Evolutionary conservation across 2,329 filamentous ascomycete species (phyloP), one percentile per base, ranked within the genome.

Genomic region (Myrmaecium sp.): DNA sequence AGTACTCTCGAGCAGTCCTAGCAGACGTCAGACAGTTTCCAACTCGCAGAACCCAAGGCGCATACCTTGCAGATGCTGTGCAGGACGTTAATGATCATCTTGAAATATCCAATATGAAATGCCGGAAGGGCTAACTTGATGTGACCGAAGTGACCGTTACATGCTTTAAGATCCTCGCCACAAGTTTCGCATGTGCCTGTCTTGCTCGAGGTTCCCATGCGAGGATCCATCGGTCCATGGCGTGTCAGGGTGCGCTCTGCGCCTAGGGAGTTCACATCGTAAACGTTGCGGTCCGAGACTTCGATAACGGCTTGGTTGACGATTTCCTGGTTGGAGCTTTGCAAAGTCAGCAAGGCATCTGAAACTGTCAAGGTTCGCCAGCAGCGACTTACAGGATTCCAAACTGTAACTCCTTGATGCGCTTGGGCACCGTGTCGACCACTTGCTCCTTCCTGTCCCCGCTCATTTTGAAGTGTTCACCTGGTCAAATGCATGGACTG

Each of bases 61-160:
- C n/a, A n/a, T n/a, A n/a, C n/a, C n/a, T n/a, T 98, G 72, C 89
- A 98, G 37, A 98, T 91, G 44, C 89, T 78, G 49, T 95, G 84
- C 14, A 98, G 64, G 30, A 93, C 84, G 23, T 74, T 75, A 46
- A 92, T 86, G 36, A 89, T 82, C 49, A 91, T 83, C 48, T 83
- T 89, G 41, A 98, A 69, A 48, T 94, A 98, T 19, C 89, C 89
- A 37, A 95, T 83, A 47, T 98, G 89, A 46, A 95, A 95, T 22
- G 78, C 82, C 4, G 89, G 89, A 27, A 98, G 62, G 1, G 86
- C 81, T 9, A 98, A 68, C 43, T 80, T 74, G 42, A 98, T 78
- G 53, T 94, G 77, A 24, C 89, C 89, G 45, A 95, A 98, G 52
- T 98, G 89, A 8, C 89, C 89, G 40, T 82, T 89, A 52, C 89